Evolutionary conservation across 495 filamentous ascomycete genomes (phyloP).

Genomic region (Podospora australis): DNA sequence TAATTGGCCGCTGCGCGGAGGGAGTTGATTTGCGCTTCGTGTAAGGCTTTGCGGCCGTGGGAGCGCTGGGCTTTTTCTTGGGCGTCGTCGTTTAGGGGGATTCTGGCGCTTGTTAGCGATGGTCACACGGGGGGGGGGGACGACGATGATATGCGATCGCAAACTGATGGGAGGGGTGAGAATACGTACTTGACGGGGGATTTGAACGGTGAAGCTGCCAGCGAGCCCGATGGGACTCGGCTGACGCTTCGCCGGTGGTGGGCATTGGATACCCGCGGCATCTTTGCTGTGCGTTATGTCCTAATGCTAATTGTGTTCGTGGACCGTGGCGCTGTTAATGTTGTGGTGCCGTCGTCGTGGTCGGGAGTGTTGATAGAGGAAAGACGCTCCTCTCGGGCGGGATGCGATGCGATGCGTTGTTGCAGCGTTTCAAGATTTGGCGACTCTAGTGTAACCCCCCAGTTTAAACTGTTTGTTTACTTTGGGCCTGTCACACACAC

Average conservation of each 20-base stretch:
- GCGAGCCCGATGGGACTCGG: constrained; percentile 40
- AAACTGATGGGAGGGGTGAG: background rate
- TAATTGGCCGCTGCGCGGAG: constrained; percentile 70
- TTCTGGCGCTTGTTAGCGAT: constrained; percentile 35
- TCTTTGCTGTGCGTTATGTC: constrained; percentile 33
- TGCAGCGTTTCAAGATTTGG: background rate
- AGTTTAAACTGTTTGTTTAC: constrained; percentile 12
- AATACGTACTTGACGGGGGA: constrained; percentile 62
- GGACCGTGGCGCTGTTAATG: background rate
- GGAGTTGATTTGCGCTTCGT: constrained; percentile 87
- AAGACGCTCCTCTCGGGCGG: background rate
- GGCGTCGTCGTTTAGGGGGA: constrained; percentile 93
- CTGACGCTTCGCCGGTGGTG: constrained; percentile 49
- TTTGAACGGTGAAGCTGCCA: constrained; percentile 49
- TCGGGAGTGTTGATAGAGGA: background rate
- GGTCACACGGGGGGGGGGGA: too few relatives aligned
- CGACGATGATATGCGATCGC: too few relatives aligned
- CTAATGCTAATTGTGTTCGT: background rate
- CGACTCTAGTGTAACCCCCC: background rate
- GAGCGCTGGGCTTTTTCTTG: constrained; percentile 84
- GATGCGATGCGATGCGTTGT: background rate
- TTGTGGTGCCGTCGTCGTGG: background rate
- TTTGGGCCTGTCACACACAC: constrained; percentile 5
- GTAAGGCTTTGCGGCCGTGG: constrained; percentile 79
- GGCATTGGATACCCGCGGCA: constrained; percentile 67